Percentiles rank a stretch among this genome's conserved stretches.
Evolutionary conservation across 495 filamentous ascomycete genomes (phyloP).

Genomic region (Talaromyces ruber): DNA sequence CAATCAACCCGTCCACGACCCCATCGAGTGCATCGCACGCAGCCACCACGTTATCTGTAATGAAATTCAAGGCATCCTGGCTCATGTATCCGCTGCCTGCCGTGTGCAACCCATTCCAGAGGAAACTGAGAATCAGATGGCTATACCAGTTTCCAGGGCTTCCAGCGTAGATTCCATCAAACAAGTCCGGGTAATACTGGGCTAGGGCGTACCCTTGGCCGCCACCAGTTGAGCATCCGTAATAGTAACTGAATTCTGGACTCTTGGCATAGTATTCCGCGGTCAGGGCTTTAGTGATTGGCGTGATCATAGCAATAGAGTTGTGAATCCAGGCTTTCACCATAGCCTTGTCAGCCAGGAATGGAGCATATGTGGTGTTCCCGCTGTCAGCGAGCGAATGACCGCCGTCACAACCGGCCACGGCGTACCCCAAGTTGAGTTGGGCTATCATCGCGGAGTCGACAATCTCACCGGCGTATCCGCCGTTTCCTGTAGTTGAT

Average conservation of each 20-base stretch:
- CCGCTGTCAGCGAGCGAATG: conserved; percentile 19
- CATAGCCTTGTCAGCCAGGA: conserved; percentile 23
- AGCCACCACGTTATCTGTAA: conserved; percentile 20
- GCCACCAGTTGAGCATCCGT: conserved; percentile 36
- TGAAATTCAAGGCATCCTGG: conserved; percentile 24
- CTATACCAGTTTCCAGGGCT: conserved; percentile 35
- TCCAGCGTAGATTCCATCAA: conserved; percentile 34
- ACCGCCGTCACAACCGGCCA: conserved; percentile 24
- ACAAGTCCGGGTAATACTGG: conserved; percentile 29
- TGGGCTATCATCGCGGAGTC: conserved; percentile 17
- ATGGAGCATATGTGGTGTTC: conserved; percentile 13
- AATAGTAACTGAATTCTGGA: conserved; percentile 27
- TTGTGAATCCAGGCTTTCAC: conserved; percentile 35
- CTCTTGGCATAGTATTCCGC: conserved; percentile 19
- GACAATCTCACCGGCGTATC: conserved; percentile 27
- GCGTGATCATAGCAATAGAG: conserved; percentile 28
- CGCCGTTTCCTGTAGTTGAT: conserved; percentile 22
- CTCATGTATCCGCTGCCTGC: conserved; percentile 12
- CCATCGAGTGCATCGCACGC: conserved; percentile 32
- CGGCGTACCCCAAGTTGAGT: conserved; percentile 26
- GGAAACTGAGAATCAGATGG: conserved; percentile 30
- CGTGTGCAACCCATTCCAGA: conserved; percentile 24
- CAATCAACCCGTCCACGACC: conserved; percentile 27
- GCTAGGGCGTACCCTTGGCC: conserved; percentile 39
- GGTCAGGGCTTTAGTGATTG: conserved; percentile 17